A percentile compares a stretch with the other conserved stretches of the same genome.
These are phyloP conservation scores for Colletotrichum agaves DNA, from an alignment of 2,329 filamentous ascomycete genomes.

Conservation along the genomic window DNA sequence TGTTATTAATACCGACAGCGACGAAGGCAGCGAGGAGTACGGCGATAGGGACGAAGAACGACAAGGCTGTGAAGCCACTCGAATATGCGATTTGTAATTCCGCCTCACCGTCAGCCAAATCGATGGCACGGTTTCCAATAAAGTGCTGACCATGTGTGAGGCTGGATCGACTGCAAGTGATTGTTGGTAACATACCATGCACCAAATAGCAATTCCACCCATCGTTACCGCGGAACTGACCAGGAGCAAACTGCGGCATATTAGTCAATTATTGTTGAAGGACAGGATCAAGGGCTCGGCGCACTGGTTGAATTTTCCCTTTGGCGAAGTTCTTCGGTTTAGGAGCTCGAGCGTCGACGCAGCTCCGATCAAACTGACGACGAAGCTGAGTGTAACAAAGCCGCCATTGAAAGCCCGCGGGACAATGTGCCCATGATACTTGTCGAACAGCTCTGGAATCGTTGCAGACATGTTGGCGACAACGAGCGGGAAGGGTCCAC, in stretches of 20 bases:
- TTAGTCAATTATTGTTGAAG: neutral
- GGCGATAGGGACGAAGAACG: slow-evolving; percentile 82
- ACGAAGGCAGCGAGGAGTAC: slow-evolving; percentile 80
- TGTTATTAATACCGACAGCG: slow-evolving; percentile 70
- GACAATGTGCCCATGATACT: slow-evolving; percentile 58
- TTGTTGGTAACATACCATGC: slow-evolving; percentile 62
- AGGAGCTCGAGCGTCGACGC: slow-evolving; percentile 84
- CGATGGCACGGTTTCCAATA: slow-evolving; percentile 83
- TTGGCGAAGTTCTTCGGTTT: slow-evolving; percentile 76
- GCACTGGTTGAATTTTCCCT: slow-evolving; percentile 77
- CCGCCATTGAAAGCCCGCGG: slow-evolving; percentile 64
- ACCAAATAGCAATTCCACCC: slow-evolving; percentile 81
- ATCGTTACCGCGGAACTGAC: slow-evolving; percentile 74
- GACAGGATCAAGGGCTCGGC: slow-evolving; percentile 37
- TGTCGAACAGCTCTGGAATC: slow-evolving; percentile 46
- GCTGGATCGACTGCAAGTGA: slow-evolving; percentile 46
- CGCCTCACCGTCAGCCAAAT: slow-evolving; percentile 70
- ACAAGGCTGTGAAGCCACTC: slow-evolving; percentile 76
- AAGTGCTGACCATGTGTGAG: slow-evolving; percentile 71
- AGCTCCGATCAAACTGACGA: slow-evolving; percentile 82
- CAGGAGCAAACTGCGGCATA: slow-evolving; percentile 65
- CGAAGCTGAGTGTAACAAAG: slow-evolving; percentile 77
- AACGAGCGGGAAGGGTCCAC: slow-evolving; percentile 14
- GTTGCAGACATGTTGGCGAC: slow-evolving; percentile 29
- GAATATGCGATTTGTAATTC: slow-evolving; percentile 80